Conservation (phyloP, 2,329 filamentous ascomycete species). For the Gaeumannomyces tritici region DNA sequence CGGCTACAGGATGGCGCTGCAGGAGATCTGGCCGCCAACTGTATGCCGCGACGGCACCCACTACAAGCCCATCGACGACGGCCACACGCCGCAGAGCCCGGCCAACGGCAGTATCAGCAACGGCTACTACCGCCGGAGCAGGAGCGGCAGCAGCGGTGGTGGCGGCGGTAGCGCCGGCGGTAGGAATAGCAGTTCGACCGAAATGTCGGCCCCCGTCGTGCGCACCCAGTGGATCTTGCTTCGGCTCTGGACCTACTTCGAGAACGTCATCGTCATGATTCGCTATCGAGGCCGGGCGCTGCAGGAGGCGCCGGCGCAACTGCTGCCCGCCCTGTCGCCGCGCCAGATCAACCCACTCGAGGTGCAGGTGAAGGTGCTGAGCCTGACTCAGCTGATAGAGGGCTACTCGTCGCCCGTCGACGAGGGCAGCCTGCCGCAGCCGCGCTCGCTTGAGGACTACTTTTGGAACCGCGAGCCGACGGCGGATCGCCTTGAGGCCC, state of each 20-base stretch:
- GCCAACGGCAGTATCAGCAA: too few relatives aligned
- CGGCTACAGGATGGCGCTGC: background rate
- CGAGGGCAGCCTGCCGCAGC: background rate
- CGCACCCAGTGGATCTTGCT: background rate
- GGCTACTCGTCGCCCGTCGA: background rate
- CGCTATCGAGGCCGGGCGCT: background rate
- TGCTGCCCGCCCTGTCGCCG: background rate
- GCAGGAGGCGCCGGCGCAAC: background rate
- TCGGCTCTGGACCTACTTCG: background rate
- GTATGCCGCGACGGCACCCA: background rate
- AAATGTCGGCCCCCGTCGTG: background rate
- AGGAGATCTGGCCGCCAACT: background rate
- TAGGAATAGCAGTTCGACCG: too few relatives aligned
- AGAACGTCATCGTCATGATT: background rate
- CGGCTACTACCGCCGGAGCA: background rate
- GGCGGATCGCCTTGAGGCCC: background rate
- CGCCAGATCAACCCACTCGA: background rate
- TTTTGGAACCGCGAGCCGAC: background rate
- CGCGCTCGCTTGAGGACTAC: background rate
- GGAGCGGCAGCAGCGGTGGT: background rate
- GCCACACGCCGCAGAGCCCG: background rate
- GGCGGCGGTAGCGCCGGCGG: too few relatives aligned
- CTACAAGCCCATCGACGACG: background rate
- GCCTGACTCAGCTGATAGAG: background rate
- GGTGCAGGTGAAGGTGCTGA: background rate